Base-by-base conservation (phyloP, 75 land plant species). In the Adiantum capillusveneris region DNA sequence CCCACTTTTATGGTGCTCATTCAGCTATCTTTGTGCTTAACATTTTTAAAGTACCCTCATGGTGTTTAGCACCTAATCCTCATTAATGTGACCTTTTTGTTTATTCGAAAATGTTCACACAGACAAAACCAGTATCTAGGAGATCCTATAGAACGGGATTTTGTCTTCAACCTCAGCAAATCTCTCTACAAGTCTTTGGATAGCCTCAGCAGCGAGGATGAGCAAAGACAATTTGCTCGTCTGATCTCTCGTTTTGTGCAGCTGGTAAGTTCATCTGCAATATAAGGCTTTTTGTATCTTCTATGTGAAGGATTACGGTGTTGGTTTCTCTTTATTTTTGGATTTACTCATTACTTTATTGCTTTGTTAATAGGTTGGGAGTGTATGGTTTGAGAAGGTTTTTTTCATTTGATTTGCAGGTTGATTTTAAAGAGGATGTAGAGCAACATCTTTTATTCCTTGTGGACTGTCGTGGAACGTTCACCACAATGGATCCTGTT, bases 381-480 rank as follows among this genome's bases (percentile, higher is more conserved):
- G n/a, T n/a, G n/a, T n/a, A n/a, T n/a, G n/a, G n/a, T n/a, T n/a
- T n/a, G n/a, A n/a, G n/a, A n/a, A 73, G 20, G 53, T 63, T 17
- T 28, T 27, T 52, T 41, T 18, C 16, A 39, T 29, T 20, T 46
- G 20, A 18, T 64, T 57, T 63, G 49, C 59, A 87, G 93, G 81
- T 84, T 58, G 79, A 88, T 42, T 75, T 74, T 75, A 83, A 73
- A 25, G 37, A 19, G 52, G 77, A 82, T 57, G 18, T 66, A 39
- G 94, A 88, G 72, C 68, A 72, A 6, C 83, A 85, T 69, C 65
- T 84, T 31, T 56, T 70, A 36, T 88, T 88, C 58, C 61, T 88
- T 20, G 66, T 74, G 42, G 82, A 88, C 58, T 88, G 94, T 49
- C 88, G 88, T 44, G 83, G 74, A 43, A 70, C 81, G 27, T 82